Evolutionary conservation across 176 grass and related monocot genomes (phyloP), one percentile per base, ranked within the genome.

Genomic region (Carex pumila): DNA sequence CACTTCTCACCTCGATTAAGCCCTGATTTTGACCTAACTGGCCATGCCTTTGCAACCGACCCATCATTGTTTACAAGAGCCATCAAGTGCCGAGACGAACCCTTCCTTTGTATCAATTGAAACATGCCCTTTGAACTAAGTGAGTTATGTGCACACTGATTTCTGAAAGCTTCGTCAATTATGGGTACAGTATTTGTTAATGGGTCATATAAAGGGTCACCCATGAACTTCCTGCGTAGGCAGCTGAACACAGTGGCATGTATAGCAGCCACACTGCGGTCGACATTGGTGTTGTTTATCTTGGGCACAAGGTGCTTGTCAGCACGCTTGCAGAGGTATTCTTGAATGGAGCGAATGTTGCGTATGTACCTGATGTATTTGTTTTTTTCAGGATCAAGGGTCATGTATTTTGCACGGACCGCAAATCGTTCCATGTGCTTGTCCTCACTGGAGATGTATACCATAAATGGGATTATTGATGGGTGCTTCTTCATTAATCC

Each of bases 381-480:
- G 69, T 94, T 97, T 85, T 92, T 94, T 53, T 85, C 70, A 59
- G 94, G 92, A 58, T 97, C 94, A 66, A 97, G 83, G 7, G 94
- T 94, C 94, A 97, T 97, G 78, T 97, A 97, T 86, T 97, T 97
- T 85, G 94, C 94, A 59, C 94, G 92, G 32, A 97, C 86, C 15
- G 95, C 95, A 91, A 97, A 97, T 85, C 95, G 90, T 62, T 97
- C 92, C 2, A 84, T 92, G 85, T 97, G 95, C 54, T 97, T 97
- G 58, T 83, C 87, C 86, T 97, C 95, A 32, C 88, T 94, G 15
- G 90, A 91, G 64, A 97, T 97, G 79, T 94, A 94, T 45, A 97
- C 86, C 95, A 94, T 94, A 65, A 97, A 97, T 31, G 92, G 95
- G 64, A 97, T 91, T 82, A 97, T 88, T n/a, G 92, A 94, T 58